phyloP scores from a whole-genome alignment of 2,329 filamentous ascomycete species.

The Ophiostoma quercus region DNA sequence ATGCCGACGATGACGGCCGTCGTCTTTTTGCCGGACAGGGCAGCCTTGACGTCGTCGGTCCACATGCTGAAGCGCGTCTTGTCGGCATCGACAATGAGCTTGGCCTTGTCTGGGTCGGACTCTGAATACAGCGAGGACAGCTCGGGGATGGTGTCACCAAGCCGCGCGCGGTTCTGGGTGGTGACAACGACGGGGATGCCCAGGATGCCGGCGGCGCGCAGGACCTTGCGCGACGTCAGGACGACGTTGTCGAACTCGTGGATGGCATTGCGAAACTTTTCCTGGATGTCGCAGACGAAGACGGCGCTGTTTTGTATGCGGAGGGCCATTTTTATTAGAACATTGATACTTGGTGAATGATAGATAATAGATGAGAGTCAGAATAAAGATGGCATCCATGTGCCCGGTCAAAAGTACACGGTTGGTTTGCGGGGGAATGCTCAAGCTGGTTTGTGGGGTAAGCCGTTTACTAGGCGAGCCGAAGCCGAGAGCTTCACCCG shows the following conservation, averaged over 20 bases:
- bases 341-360: not conserved
- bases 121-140: constrained; percentile 50
- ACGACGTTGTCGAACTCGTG: constrained; percentile 78
- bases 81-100: constrained; percentile 53
- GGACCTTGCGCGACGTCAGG: constrained; percentile 62
- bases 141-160: constrained; percentile 74
- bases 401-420: not conserved
- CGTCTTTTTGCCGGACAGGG: constrained; percentile 20
- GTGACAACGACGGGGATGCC: constrained; percentile 77
- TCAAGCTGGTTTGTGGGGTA: constrained; percentile 8
- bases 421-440: constrained; percentile 1
- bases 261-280: constrained; percentile 81
- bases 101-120: constrained; percentile 29
- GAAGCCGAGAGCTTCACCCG: not conserved
- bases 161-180: constrained; percentile 72
- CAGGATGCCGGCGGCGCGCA: constrained; percentile 59
- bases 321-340: constrained; percentile 5
- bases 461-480: not conserved
- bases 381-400: not conserved
- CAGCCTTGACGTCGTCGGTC: constrained; percentile 57
- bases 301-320: constrained; percentile 38
- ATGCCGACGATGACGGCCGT: constrained; percentile 77
- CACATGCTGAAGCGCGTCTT: constrained; percentile 91
- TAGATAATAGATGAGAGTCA: not conserved
- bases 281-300: constrained; percentile 85